Conservation (phyloP, 2,329 filamentous ascomycete species). For the Gyromitra esculenta region DNA sequence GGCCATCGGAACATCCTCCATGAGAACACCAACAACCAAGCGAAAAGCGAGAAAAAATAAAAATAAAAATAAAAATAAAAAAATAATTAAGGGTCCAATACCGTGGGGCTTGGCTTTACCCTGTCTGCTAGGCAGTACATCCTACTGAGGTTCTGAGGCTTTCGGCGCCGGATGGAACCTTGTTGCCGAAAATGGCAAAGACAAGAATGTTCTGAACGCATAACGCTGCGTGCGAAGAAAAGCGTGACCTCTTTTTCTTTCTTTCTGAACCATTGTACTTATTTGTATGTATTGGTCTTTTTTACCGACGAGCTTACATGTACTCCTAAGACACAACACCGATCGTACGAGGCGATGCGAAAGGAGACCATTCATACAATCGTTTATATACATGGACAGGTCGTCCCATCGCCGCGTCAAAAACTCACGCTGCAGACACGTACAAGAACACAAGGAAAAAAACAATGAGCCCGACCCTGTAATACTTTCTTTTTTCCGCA, state of each 20-base stretch:
- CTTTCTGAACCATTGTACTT: conserved; percentile 27
- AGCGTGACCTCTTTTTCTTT: conserved; percentile 22
- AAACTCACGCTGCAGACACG: conserved; percentile 47
- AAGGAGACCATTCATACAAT: conserved; percentile 39
- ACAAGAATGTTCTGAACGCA: conserved; percentile 1
- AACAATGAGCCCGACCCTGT: conserved; percentile 38
- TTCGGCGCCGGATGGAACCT: conserved; percentile 29
- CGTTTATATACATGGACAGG: conserved; percentile 47
- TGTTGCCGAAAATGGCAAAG: conserved; percentile 15
- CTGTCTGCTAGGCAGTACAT: conserved; percentile 7
- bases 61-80: conserved; percentile 3
- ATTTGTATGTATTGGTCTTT: conserved; percentile 27
- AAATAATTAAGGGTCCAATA: conserved; percentile 33
- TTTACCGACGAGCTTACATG: conserved; percentile 37
- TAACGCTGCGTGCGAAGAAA: conserved; percentile 18
- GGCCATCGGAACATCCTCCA: conserved; percentile 44
- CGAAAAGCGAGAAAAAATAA: conserved; percentile 9
- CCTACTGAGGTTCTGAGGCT: not conserved
- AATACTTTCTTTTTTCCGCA: conserved; percentile 40
- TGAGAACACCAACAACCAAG: conserved; percentile 41
- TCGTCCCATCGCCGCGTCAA: conserved; percentile 43
- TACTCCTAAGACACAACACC: conserved; percentile 33
- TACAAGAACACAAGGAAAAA: conserved; percentile 38
- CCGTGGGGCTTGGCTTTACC: conserved; percentile 25
- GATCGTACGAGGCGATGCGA: conserved; percentile 31